Percentiles rank a stretch among this genome's conserved stretches.
Evolutionary conservation across 1,284 basidiomycete genomes (phyloP).

Genomic region (Taiwanofungus camphoratus): DNA sequence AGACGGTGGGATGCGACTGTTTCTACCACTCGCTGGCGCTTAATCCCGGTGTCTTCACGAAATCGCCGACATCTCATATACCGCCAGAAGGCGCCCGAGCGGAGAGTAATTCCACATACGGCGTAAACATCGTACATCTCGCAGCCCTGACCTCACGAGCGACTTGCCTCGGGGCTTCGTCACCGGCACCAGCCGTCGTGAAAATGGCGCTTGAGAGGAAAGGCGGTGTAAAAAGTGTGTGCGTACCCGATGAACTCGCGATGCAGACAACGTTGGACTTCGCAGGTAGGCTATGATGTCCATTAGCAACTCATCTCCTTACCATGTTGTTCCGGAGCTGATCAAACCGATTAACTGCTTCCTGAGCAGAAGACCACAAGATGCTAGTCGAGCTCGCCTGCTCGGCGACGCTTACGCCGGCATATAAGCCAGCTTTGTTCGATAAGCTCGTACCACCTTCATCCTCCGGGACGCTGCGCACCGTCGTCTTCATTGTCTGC

Average conservation of each 20-base stretch:
- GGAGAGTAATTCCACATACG: constrained; percentile 33
- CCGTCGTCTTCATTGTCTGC: constrained; percentile 61
- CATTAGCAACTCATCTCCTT: background rate
- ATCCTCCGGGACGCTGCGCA: constrained; percentile 25
- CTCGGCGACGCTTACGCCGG: constrained; percentile 57
- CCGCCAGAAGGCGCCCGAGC: constrained; percentile 27
- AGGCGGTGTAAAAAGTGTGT: constrained; percentile 51
- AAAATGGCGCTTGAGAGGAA: constrained; percentile 54
- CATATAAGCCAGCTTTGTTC: constrained; percentile 55
- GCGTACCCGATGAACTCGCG: constrained; percentile 59
- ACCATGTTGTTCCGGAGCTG: background rate
- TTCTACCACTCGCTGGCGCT: constrained; percentile 67
- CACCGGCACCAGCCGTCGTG: constrained; percentile 53
- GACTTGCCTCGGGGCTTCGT: constrained; percentile 65
- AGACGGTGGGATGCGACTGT: constrained; percentile 66
- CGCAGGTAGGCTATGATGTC: constrained; percentile 39
- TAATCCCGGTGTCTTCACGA: constrained; percentile 37
- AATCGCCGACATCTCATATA: constrained; percentile 2
- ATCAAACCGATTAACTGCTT: background rate
- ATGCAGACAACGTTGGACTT: constrained; percentile 55
- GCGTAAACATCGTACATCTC: constrained; percentile 51
- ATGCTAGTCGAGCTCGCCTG: constrained; percentile 68
- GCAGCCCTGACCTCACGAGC: constrained; percentile 54
- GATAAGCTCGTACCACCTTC: constrained; percentile 38
- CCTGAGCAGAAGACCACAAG: constrained; percentile 61